Evolutionary conservation across 139 green algal species (phyloP).

Genomic region (Chlamydomonas sp.): DNA sequence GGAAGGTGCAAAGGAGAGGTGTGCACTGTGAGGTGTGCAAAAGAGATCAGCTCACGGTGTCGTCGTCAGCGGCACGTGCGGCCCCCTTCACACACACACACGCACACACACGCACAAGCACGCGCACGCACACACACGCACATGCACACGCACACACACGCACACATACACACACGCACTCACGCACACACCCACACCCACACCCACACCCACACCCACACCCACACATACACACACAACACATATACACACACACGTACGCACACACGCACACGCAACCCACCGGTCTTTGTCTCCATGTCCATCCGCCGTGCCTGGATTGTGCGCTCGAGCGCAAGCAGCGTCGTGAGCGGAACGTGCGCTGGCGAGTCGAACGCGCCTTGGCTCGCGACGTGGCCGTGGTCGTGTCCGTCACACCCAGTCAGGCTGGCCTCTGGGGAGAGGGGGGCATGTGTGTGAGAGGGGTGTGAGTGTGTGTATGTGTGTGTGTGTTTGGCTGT

Average conservation of each 20-base stretch:
- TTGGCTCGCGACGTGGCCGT: conserved; percentile 22
- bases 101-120: neutral
- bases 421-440: too few relatives aligned
- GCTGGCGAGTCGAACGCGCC: conserved; percentile 35
- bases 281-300: conserved; percentile 23
- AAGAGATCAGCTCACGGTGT: too few relatives aligned
- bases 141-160: neutral
- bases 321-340: conserved; percentile 77
- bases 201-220: too few relatives aligned
- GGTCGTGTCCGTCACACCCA: too few relatives aligned
- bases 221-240: too few relatives aligned
- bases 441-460: neutral
- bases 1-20: too few relatives aligned
- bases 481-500: too few relatives aligned
- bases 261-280: neutral
- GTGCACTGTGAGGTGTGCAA: too few relatives aligned
- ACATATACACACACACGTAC: too few relatives aligned
- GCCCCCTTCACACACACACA: too few relatives aligned
- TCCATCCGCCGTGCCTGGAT: conserved; percentile 61
- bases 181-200: too few relatives aligned
- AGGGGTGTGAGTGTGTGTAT: neutral
- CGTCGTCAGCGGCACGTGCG: too few relatives aligned
- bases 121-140: neutral
- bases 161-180: neutral
- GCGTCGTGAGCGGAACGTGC: conserved; percentile 59